Conservation (phyloP, 1,139 yeast species). For the Candida sojae region DNA sequence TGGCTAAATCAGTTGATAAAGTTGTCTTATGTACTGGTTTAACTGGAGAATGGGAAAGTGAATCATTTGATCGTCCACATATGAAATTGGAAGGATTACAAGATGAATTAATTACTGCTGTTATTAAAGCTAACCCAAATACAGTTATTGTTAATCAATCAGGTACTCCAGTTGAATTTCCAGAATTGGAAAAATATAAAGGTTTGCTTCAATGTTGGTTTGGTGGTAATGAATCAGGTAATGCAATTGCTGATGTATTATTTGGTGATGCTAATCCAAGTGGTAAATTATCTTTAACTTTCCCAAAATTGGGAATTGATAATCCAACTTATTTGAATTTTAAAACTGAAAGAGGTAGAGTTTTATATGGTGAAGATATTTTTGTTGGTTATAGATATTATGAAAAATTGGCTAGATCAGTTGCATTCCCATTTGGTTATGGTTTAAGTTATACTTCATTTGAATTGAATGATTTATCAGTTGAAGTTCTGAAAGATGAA, state of each 20-base stretch:
- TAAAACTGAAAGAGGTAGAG: slow-evolving; percentile 46
- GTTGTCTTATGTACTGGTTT: slow-evolving; percentile 42
- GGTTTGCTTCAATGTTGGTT: slow-evolving; percentile 54
- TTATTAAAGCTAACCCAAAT: slow-evolving; percentile 50
- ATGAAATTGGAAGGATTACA: slow-evolving; percentile 48
- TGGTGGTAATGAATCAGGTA: slow-evolving; percentile 33
- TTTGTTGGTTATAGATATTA: slow-evolving; percentile 63
- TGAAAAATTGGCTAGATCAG: slow-evolving; percentile 48
- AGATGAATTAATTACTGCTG: slow-evolving; percentile 47
- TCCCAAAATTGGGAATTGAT: slow-evolving; percentile 45
- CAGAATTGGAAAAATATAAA: slow-evolving; percentile 42
- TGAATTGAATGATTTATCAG: slow-evolving; percentile 19
- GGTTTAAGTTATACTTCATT: slow-evolving; percentile 62
- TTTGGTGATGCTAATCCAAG: slow-evolving; percentile 27
- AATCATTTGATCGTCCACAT: slow-evolving; percentile 33
- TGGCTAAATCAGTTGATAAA: slow-evolving; percentile 37
- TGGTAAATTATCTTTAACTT: slow-evolving; percentile 36
- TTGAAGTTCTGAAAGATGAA: slow-evolving; percentile 15
- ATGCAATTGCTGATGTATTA: slow-evolving; percentile 26
- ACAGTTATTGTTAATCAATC: slow-evolving; percentile 58
- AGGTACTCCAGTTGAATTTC: slow-evolving; percentile 65
- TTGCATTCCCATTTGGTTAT: slow-evolving; percentile 60
- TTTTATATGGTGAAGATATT: slow-evolving; percentile 56
- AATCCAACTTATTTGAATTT: slow-evolving; percentile 48
- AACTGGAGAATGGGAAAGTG: slow-evolving; percentile 37